Evolutionary conservation across 2,329 filamentous ascomycete genomes (phyloP).

Genomic region (Aspergillus viridinutans): DNA sequence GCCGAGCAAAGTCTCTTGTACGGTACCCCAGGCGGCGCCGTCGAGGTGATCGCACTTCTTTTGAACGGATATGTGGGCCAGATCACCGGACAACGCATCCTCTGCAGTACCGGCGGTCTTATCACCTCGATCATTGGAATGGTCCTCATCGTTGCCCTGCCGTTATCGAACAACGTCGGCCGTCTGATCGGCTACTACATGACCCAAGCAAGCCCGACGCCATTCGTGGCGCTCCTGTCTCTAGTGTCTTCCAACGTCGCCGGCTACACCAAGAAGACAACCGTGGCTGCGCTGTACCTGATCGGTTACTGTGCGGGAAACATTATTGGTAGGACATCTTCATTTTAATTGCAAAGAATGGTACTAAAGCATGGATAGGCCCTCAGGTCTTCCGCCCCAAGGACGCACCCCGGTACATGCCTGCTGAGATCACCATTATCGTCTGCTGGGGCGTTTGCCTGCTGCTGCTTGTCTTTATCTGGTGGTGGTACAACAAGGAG

Average conservation of each 20-base stretch:
- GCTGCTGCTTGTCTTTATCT: constrained; percentile 57
- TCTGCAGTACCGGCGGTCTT: constrained; percentile 52
- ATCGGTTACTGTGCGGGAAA: constrained; percentile 51
- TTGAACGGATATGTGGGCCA: constrained; percentile 56
- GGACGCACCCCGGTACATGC: constrained; percentile 57
- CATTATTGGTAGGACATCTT: constrained; percentile 47
- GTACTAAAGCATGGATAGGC: constrained; percentile 24
- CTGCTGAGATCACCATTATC: constrained; percentile 61
- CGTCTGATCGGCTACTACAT: constrained; percentile 63
- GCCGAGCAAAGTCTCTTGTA: constrained; percentile 60
- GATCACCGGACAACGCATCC: constrained; percentile 52
- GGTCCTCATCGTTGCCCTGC: constrained; percentile 61
- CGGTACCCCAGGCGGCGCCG: constrained; percentile 61
- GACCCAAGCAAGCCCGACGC: constrained; percentile 55
- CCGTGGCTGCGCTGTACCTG: constrained; percentile 46
- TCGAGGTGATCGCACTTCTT: constrained; percentile 59
- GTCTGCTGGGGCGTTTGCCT: constrained; percentile 55
- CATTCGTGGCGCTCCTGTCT: constrained; percentile 61
- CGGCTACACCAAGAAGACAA: constrained; percentile 53
- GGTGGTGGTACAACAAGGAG: constrained; percentile 56
- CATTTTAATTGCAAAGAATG: neutral
- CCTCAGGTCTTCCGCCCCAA: constrained; percentile 55
- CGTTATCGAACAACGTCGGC: constrained; percentile 54
- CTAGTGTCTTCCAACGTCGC: constrained; percentile 60
- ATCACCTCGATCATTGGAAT: constrained; percentile 56